Conservation (phyloP, 2,329 filamentous ascomycete genomes). For the Teratosphaeria gauchensis region DNA sequence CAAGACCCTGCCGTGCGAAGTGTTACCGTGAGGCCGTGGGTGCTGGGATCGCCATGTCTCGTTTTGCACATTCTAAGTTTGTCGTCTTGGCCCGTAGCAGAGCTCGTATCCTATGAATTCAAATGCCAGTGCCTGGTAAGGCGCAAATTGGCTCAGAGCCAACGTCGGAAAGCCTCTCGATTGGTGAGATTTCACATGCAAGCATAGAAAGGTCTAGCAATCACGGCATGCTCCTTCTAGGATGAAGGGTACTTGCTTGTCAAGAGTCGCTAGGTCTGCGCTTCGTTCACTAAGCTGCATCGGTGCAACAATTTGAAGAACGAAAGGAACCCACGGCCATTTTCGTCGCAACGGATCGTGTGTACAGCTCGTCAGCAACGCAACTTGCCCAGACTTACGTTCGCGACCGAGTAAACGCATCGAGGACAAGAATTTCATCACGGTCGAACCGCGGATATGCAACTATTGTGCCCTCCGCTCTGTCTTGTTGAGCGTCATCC, state of each 20-base stretch:
- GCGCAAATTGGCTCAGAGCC: background rate
- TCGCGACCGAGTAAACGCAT: background rate
- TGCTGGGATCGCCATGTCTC: background rate
- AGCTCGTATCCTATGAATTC: background rate
- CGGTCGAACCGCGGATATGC: background rate
- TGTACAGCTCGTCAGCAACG: background rate
- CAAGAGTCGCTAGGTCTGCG: background rate
- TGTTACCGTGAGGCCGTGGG: background rate
- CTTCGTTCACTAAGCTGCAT: background rate
- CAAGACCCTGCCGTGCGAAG: background rate
- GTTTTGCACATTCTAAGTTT: background rate
- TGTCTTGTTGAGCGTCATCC: background rate
- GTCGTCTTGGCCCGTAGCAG: background rate
- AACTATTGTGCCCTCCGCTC: background rate
- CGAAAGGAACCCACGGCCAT: background rate
- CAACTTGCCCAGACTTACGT: background rate
- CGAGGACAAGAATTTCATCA: background rate
- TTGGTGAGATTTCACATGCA: background rate
- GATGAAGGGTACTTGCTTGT: background rate
- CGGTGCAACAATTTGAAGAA: background rate
- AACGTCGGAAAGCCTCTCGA: background rate
- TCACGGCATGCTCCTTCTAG: background rate
- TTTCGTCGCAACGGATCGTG: background rate
- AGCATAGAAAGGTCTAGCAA: background rate
- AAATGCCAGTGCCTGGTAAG: background rate